Evolutionary conservation across 306 rosid species (phyloP), one percentile per base, ranked within the genome.

Genomic region (Ormosia emarginata): DNA sequence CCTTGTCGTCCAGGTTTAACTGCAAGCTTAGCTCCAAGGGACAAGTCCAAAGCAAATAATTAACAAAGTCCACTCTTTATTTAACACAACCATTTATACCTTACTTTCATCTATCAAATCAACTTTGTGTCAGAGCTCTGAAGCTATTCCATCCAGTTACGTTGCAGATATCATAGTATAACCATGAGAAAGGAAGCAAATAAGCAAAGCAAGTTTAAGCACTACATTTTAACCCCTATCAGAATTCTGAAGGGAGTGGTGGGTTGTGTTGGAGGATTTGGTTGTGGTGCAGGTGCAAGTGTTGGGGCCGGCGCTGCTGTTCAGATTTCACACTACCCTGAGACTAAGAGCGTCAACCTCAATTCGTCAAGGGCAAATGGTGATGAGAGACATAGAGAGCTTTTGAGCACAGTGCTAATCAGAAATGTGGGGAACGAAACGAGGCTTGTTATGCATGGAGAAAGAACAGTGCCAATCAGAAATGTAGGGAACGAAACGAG

Each of bases 171-270:
- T 30, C 3, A 36, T 53, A 24, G 24, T 24, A 29, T 24, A 29
- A 40, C 8, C 67, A 86, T 79, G 82, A 55, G 46, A 52, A 64
- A 62, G 34, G 64, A 75, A 82, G 58, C 63, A 49, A 81, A 52
- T 53, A 75, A 67, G 79, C 69, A 73, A 40, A 33, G 75, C 40
- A 49, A 79, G 68, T 49, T 79, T 3, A 72, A 77, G 85, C 67
- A 64, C 66, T 61, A 53, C 24, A 32, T 84, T 52, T 78, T 64
- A 29, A 49, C 67, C 68, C 94, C 91, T 59, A 11, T 88, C 2
- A 75, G 88, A 73, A 83, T 84, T 67, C 64, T 90, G 71, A 88
- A 82, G 73, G 75, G 86, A 5, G 0, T 88, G 76, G 17, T 44
- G 3, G 83, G 46, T 13, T 88, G 82, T 7, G 73, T 85, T 2